These are phyloP conservation scores for Caloboletus firmus DNA, from an alignment of 1,284 basidiomycete genomes.

Conservation along the genomic window DNA sequence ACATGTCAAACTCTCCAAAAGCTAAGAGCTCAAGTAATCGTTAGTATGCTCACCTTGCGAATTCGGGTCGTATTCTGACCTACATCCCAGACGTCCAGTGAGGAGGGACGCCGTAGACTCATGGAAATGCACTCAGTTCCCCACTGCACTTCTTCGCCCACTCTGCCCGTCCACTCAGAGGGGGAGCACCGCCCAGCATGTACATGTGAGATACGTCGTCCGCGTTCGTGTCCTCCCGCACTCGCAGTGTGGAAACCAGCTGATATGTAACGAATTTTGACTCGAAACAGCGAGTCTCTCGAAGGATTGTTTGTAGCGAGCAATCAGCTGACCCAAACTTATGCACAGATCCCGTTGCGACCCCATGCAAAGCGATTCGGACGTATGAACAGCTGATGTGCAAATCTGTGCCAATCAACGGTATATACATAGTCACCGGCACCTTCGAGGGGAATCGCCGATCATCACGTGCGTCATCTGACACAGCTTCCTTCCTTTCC, in stretches of 20 bases:
- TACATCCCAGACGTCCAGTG: not conserved
- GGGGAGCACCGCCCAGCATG: no score
- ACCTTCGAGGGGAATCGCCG: no score
- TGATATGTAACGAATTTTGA: no score
- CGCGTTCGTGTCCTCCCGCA: not conserved
- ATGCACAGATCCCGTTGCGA: no score
- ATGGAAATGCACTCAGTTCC: not conserved
- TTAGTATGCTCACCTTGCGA: not conserved
- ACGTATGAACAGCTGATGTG: no score
- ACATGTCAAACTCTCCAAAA: slow-evolving; percentile 1
- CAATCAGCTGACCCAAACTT: no score
- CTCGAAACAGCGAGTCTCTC: not conserved
- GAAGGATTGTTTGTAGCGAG: no score
- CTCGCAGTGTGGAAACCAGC: no score
- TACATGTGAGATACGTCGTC: not conserved
- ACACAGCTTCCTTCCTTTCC: no score
- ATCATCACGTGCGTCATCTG: not conserved
- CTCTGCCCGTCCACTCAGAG: no score
- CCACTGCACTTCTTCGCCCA: not conserved
- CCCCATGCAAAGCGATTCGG: no score
- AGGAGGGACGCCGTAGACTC: not conserved
- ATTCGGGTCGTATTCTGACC: not conserved
- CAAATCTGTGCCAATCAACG: not conserved
- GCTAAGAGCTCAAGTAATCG: slow-evolving; percentile 9
- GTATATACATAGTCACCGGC: no score